These are phyloP conservation scores for Podospora fimiseda DNA, from an alignment of 495 filamentous ascomycete genomes.

Conservation along the genomic window DNA sequence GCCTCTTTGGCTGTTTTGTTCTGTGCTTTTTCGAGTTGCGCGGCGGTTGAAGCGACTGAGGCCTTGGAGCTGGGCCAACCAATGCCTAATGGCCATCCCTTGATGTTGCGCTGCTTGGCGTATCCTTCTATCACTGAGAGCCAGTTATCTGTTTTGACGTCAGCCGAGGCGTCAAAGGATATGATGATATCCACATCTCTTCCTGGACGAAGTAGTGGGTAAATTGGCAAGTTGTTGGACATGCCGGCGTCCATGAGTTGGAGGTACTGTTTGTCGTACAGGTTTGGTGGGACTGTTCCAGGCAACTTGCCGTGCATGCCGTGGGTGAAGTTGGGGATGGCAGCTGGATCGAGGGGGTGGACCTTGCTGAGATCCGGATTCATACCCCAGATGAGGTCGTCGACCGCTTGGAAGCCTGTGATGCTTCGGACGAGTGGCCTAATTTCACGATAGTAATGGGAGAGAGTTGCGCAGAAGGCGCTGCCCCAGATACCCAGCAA, in stretches of 20 bases:
- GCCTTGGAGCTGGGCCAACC: slow-evolving; percentile 72
- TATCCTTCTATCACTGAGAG: slow-evolving; percentile 89
- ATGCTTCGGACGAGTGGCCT: slow-evolving; percentile 68
- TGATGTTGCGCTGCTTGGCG: slow-evolving; percentile 76
- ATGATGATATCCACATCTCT: slow-evolving; percentile 87
- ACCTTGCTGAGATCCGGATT: slow-evolving; percentile 79
- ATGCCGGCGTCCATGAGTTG: slow-evolving; percentile 97
- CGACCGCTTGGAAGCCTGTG: slow-evolving; percentile 68
- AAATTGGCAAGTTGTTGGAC: slow-evolving; percentile 95
- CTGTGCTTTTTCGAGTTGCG: slow-evolving; percentile 63
- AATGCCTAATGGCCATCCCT: slow-evolving; percentile 86
- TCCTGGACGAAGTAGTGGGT: slow-evolving; percentile 82
- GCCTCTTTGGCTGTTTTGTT: slow-evolving; percentile 52
- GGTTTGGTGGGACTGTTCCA: slow-evolving; percentile 62
- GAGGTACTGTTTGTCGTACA: slow-evolving; percentile 62
- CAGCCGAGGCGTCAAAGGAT: slow-evolving; percentile 34
- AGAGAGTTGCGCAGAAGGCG: slow-evolving; percentile 90
- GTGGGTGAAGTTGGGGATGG: slow-evolving; percentile 78
- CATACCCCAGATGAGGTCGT: slow-evolving; percentile 75
- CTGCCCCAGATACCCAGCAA: slow-evolving; percentile 91
- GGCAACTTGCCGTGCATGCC: slow-evolving; percentile 73
- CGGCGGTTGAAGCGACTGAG: slow-evolving; percentile 47
- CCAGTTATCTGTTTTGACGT: slow-evolving; percentile 59
- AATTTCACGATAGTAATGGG: slow-evolving; percentile 92
- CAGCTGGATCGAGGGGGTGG: slow-evolving; percentile 85